These are phyloP conservation scores for Phaseolus lunatus DNA, from an alignment of 306 rosid genomes.

Conservation along the genomic window DNA sequence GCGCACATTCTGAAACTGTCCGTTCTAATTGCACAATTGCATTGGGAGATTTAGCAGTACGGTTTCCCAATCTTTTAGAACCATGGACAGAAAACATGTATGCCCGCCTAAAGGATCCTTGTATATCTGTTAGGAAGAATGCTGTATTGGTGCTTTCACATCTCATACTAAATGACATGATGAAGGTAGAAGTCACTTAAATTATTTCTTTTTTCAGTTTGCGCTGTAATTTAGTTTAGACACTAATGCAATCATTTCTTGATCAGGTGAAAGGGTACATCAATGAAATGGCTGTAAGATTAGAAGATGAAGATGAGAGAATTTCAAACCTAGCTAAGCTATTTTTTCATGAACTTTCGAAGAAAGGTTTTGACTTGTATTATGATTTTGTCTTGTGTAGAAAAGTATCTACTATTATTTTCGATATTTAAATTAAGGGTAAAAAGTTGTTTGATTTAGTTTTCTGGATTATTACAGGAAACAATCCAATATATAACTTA, in stretches of 20 bases:
- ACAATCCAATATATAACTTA: constrained; percentile 91
- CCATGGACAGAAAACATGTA: constrained; percentile 99
- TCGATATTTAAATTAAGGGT: neutral
- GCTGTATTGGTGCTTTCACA: constrained; percentile 98
- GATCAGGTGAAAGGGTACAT: constrained; percentile 93
- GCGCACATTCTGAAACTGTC: constrained; percentile 79
- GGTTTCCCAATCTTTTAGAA: constrained; percentile 94
- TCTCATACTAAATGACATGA: constrained; percentile 97
- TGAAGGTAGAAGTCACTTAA: constrained; percentile 74
- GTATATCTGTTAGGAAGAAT: constrained; percentile 88
- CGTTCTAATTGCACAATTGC: constrained; percentile 96
- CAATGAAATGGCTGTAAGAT: constrained; percentile 84
- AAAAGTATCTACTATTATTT: constrained; percentile 40
- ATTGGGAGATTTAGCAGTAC: constrained; percentile 92
- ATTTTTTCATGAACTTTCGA: constrained; percentile 86
- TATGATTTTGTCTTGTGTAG: neutral
- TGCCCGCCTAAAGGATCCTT: constrained; percentile 76
- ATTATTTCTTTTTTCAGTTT: constrained; percentile 32
- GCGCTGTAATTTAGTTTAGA: constrained; percentile 26
- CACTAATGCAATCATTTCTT: constrained; percentile 48
- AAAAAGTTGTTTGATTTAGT: constrained; percentile 19
- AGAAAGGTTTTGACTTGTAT: constrained; percentile 69
- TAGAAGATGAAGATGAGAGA: constrained; percentile 90
- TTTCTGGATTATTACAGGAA: constrained; percentile 61
- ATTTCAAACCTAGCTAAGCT: constrained; percentile 91